Evolutionary conservation across 2,329 filamentous ascomycete species (phyloP).

Genomic region (Myriosclerotinia curreyana): DNA sequence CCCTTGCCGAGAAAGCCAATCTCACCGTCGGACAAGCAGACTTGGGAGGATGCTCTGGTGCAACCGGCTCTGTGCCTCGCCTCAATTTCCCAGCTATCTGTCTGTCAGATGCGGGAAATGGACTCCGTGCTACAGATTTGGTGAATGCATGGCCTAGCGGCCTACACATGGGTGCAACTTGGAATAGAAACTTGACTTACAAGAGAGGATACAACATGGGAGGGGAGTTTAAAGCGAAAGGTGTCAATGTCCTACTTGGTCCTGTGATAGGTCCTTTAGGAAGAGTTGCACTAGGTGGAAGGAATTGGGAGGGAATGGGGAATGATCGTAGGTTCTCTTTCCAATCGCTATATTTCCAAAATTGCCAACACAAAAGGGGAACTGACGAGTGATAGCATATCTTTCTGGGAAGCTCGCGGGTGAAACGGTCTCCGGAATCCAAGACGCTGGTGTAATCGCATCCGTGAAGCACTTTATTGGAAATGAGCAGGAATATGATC

Average conservation of each 20-base stretch:
- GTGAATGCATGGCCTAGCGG: too few relatives aligned
- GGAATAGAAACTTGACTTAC: constrained; percentile 58
- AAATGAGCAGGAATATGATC: constrained; percentile 64
- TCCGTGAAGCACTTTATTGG: constrained; percentile 55
- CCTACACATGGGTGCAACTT: too few relatives aligned
- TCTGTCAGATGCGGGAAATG: not conserved
- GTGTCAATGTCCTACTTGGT: constrained; percentile 33
- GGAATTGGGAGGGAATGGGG: constrained; percentile 60
- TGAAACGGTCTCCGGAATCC: constrained; percentile 32
- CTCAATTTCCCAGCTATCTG: not conserved
- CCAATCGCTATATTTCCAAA: not conserved
- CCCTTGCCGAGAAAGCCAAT: not conserved
- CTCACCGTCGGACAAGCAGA: not conserved
- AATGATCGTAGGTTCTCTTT: constrained; percentile 30
- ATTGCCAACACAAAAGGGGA: not conserved
- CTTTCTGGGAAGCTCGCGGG: constrained; percentile 53
- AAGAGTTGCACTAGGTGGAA: constrained; percentile 62
- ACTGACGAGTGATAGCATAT: constrained; percentile 45
- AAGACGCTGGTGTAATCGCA: constrained; percentile 32
- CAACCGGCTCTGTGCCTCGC: not conserved
- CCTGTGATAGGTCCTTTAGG: constrained; percentile 63
- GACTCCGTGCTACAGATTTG: too few relatives aligned
- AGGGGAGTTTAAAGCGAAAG: too few relatives aligned
- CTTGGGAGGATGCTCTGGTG: not conserved
- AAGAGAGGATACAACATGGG: too few relatives aligned